Conservation (phyloP, 352 stramenopile genomes). For the Phytophthora aleatoria region DNA sequence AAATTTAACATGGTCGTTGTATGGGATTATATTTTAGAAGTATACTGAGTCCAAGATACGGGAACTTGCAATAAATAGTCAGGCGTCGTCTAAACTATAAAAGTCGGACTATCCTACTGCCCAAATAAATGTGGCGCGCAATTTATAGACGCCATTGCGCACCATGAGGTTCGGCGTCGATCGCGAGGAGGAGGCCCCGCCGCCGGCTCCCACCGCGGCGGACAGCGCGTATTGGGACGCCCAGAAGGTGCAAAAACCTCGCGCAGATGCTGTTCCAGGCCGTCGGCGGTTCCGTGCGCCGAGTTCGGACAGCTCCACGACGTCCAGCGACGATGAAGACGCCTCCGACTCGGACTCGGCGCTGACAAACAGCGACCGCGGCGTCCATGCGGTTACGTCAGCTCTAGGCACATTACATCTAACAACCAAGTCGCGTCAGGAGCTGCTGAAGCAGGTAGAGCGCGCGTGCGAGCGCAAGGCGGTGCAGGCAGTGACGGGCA, state of each 20-base stretch:
- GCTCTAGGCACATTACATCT: conserved; percentile 32
- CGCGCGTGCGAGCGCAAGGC: conserved; percentile 66
- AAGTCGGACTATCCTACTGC: not conserved
- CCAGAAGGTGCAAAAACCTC: conserved; percentile 9
- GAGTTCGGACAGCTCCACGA: conserved; percentile 46
- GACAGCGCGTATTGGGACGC: conserved; percentile 6
- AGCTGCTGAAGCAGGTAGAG: conserved; percentile 69
- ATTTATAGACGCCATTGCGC: conserved; percentile 7
- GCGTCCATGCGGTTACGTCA: conserved; percentile 17
- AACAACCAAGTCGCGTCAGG: conserved; percentile 45
- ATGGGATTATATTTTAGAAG: too few relatives aligned
- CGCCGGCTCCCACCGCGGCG: not conserved
- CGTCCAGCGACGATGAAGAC: conserved; percentile 53
- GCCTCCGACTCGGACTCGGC: conserved; percentile 23
- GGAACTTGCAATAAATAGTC: too few relatives aligned
- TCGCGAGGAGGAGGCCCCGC: conserved; percentile 28
- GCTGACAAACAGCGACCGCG: conserved; percentile 9
- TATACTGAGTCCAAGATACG: too few relatives aligned
- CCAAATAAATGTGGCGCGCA: not conserved
- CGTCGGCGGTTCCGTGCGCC: conserved; percentile 50
- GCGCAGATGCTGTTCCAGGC: not conserved
- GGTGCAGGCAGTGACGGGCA: conserved; percentile 54
- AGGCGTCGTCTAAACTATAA: not conserved
- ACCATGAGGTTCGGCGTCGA: conserved; percentile 62
- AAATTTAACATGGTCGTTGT: too few relatives aligned